Conservation (phyloP, 495 filamentous ascomycete genomes). For the Melanomma pulvis-pyrius region DNA sequence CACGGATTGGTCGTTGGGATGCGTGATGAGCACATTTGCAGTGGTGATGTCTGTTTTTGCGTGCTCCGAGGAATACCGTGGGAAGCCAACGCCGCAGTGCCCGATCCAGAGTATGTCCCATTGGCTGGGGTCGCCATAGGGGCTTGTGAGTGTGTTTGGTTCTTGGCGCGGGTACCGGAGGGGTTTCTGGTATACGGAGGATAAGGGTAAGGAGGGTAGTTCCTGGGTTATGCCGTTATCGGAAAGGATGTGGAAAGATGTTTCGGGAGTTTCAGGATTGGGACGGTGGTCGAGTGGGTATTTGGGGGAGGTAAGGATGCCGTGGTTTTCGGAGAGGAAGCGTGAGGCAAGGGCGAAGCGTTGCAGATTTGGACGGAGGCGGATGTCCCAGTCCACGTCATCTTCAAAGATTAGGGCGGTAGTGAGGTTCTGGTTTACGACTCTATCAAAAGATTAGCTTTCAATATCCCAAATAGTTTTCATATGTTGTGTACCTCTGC, state of each 20-base stretch:
- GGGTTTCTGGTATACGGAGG: constrained; percentile 21
- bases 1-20: constrained; percentile 30
- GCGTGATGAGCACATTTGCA: constrained; percentile 21
- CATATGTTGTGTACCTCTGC: constrained; percentile 11
- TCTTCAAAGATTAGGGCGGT: constrained; percentile 36
- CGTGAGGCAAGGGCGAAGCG: constrained; percentile 32
- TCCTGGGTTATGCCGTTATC: constrained; percentile 32
- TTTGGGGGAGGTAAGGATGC: constrained; percentile 16
- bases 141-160: constrained; percentile 13
- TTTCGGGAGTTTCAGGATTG: constrained; percentile 31
- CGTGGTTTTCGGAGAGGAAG: constrained; percentile 36
- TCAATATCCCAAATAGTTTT: neutral
- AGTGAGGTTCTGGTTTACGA: constrained; percentile 33
- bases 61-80: constrained; percentile 21
- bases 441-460: neutral
- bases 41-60: constrained; percentile 10
- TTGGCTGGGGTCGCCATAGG: constrained; percentile 44
- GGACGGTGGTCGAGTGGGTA: constrained; percentile 13
- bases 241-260: constrained; percentile 30
- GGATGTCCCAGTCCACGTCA: constrained; percentile 38
- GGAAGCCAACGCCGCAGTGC: constrained; percentile 38
- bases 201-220: constrained; percentile 25
- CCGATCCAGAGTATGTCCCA: constrained; percentile 38
- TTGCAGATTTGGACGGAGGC: constrained; percentile 25
- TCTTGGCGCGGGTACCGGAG: constrained; percentile 9